These are phyloP conservation scores for Cladobotryum protrusum DNA, from an alignment of 2,329 filamentous ascomycete genomes.

Conservation along the genomic window DNA sequence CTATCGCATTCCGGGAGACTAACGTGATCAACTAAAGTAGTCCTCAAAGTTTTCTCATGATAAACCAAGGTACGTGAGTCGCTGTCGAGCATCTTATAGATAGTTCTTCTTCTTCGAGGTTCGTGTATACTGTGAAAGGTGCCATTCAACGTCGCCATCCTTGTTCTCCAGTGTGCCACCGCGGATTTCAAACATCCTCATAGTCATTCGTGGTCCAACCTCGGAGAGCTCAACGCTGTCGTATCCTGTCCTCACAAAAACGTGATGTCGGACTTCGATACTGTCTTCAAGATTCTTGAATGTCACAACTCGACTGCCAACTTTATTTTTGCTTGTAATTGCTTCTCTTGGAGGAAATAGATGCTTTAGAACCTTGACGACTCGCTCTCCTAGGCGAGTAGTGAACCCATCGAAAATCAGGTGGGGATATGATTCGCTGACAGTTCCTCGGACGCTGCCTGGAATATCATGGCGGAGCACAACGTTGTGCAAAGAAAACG, in stretches of 20 bases:
- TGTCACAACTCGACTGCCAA: conserved; percentile 83
- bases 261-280: conserved; percentile 75
- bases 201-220: conserved; percentile 93
- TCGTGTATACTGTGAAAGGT: conserved; percentile 88
- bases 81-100: conserved; percentile 47
- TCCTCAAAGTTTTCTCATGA: too few species aligned
- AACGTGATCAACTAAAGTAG: too few species aligned
- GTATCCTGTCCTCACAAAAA: conserved; percentile 90
- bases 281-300: conserved; percentile 92
- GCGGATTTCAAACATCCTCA: conserved; percentile 89
- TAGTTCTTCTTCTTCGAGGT: conserved; percentile 96
- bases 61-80: not conserved
- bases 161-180: conserved; percentile 89
- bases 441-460: conserved; percentile 76
- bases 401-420: conserved; percentile 93
- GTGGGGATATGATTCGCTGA: conserved; percentile 88
- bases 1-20: too few species aligned
- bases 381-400: conserved; percentile 69
- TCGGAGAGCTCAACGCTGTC: conserved; percentile 84
- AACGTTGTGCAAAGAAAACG: conserved; percentile 88
- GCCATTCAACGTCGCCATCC: conserved; percentile 94
- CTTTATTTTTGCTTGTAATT: conserved; percentile 62
- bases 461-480: conserved; percentile 90
- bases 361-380: conserved; percentile 89
- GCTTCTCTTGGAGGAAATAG: conserved; percentile 85